Evolutionary conservation across 805 yeast species (phyloP), one percentile per base, ranked within the genome.

Genomic region (Wickerhamia fluorescens): DNA sequence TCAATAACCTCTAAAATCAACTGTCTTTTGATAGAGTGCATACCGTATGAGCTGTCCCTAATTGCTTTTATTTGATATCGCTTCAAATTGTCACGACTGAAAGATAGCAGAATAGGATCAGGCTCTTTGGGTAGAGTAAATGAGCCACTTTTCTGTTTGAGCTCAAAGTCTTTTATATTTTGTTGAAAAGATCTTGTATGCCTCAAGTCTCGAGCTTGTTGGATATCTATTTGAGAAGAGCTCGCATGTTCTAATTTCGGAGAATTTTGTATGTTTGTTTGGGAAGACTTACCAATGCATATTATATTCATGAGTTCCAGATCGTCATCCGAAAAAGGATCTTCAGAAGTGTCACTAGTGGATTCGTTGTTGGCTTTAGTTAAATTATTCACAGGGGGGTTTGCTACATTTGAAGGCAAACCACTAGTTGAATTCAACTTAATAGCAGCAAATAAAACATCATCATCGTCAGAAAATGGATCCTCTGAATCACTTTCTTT

Each of bases 1-100:
- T 71, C 68, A 3, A 53, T 38, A 16, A 79, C 83, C 4, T 67
- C 61, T n/a, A 81, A 31, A 4, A 79, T 63, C 15, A 68, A 57
- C 41, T 80, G 87, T 7, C 56, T 63, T 27, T 41, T 42, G 28
- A 35, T 38, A 2, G 44, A 47, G 2, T 53, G 41, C 3, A 43
- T 34, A 13, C 54, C 56, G 38, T 53, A 72, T 0, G 41, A 38
- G 9, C 51, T 49, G 10, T 45, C 35, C 5, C 56, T 15, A 1
- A 71, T 47, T 1, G 46, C 45, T 7, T 40, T 39, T 4, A 75
- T 66, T 41, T 68, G 69, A 34, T 56, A 74, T 28, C 82, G 44
- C 24, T 55, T 54, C n/a, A 78, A 62, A 22, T 65, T 70, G 0
- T 58, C 49, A 24, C 73, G 58, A 3, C 49, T 37, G n/a, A 63